Base-by-base conservation (phyloP, 768 basidiomycete genomes). In the Collybia sordida region DNA sequence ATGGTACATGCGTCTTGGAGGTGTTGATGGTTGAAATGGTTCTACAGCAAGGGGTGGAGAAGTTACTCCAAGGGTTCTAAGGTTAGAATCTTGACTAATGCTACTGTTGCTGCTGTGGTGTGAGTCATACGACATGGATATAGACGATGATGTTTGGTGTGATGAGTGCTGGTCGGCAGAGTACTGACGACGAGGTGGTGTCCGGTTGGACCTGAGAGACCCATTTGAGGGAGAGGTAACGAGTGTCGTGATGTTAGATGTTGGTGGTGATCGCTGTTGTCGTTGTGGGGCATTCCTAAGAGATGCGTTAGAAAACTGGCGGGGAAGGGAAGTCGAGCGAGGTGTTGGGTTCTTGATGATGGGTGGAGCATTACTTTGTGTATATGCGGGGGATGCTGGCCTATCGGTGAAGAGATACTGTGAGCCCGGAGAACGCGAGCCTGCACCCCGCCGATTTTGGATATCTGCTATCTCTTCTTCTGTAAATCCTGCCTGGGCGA, bases 381-480 rank as follows among this genome's bases (percentile, higher is more conserved):
- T 31, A 46, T 59, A 44, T 50, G 65, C 46, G 15, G 66, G 77
- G 50, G 63, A 72, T 21, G 59, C 63, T 11, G 75, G 73, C 17
- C 72, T 66, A 28, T 67, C 66, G 46, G 54, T 62, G 53, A 67
- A 70, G 14, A 73, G 52, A 50, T 70, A 66, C 17, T 66, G 66
- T 19, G 69, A 58, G 39, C 64, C 59, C 6, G 68, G 70, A 3
- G 73, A 70, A 14, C 68, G 69, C 21, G 65, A 49, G 22, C 68
- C 65, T 8, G 60, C 62, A n/a, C 61, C 57, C n/a, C 73, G 70
- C 5, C 71, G 66, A 17, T 71, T 67, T 35, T 82, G 78, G 12
- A 88, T 81, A 4, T 74, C 74, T 0, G 75, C 72, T 27, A 90
- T 88, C 64, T 89, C 86, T 4, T 84, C 83, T n/a, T 84, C 77